Base-by-base conservation (phyloP, 2,329 filamentous ascomycete species). In the Microdochium bolleyi region DNA sequence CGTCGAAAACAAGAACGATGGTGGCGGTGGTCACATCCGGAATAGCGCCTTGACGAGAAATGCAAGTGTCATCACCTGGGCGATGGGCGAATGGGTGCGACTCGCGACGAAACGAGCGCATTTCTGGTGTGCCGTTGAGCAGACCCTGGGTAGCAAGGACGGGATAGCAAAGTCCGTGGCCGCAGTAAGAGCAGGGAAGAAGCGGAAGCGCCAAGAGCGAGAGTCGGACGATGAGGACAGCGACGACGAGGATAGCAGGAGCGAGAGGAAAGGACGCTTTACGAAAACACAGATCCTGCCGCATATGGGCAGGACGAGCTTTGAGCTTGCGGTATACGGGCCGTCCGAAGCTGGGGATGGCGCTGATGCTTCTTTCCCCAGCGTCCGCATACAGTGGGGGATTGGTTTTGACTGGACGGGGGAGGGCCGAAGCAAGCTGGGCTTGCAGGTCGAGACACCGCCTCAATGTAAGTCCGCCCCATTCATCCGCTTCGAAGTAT, bases 321-420 rank as follows among this genome's bases (percentile, higher is more conserved):
- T 76, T 14, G 73, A 78, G 32, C 55, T 82, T 1, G 66, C 71
- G 0, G 57, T 78, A 5, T 61, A 75, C 16, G 51, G 38, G 3
- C 61, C 61, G 13, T 60, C 63, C 59, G 64, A 19, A 25, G 49
- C 27, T 64, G 14, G 52, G 58, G 2, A 58, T 59, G 51, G 61
- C 50, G 56, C 58, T 69, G 52, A 67, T 49, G 64, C 70, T 1
- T 62, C 64, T 1, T 55, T 69, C 10, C 70, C 77, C 2, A 64
- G 72, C 11, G 52, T 84, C 3, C 75, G 80, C 24, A 68, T 89
- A 1, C 72, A 76, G 53, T 89, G 86, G 86, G 71, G 67, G 49
- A 82, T 87, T 46, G 67, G 68, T 2, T 87, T 89, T 60, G 85
- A 89, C 64, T 89, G 85, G 85, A 85, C 84, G 0, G 86, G 86